Evolutionary conservation across 208 protist species (phyloP).

Genomic region (Wallacemonas sp.): DNA sequence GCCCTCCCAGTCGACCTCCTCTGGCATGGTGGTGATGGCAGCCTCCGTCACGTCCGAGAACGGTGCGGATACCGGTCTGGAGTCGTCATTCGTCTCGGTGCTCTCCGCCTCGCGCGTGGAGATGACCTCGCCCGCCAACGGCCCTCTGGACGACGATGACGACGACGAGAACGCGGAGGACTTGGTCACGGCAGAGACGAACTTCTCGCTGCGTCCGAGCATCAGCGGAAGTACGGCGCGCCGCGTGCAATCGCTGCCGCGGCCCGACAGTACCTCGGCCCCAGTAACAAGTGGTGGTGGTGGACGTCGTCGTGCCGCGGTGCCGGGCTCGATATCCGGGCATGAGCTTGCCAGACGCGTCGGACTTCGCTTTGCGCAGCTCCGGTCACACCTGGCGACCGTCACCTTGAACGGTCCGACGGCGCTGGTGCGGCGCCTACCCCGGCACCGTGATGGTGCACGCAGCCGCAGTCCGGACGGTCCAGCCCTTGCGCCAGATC

Average conservation of each 20-base stretch:
- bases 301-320: too few species aligned
- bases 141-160: neutral
- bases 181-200: neutral
- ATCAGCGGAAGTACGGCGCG: too few species aligned
- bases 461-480: neutral
- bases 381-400: conserved; percentile 26
- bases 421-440: conserved; percentile 22
- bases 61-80: neutral
- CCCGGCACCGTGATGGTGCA: neutral
- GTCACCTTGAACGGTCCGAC: conserved; percentile 21
- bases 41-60: neutral
- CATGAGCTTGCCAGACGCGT: conserved; percentile 18
- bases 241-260: too few species aligned
- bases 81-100: neutral
- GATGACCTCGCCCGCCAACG: neutral
- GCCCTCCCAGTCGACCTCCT: too few species aligned
- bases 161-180: neutral
- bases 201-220: too few species aligned
- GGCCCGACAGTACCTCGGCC: too few species aligned
- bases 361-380: conserved; percentile 33
- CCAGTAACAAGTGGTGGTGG: too few species aligned
- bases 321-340: conserved; percentile 12
- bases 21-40: too few species aligned
- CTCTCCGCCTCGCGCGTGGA: neutral
- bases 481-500: neutral